Conservation (phyloP, 352 stramenopile genomes). For the Globisporangium alternatum region DNA sequence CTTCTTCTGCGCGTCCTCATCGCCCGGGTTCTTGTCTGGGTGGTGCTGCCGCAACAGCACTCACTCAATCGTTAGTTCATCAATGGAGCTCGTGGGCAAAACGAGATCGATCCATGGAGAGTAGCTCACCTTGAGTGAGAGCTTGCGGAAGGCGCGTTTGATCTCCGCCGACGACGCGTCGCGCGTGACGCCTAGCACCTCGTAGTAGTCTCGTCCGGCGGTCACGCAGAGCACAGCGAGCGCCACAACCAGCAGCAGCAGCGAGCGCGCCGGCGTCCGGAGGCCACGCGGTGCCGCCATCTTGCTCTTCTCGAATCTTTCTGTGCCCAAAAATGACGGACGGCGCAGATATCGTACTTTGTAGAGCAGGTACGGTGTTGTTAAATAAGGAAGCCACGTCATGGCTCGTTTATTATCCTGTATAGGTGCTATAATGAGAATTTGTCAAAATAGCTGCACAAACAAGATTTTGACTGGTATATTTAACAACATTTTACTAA, state of each 20-base stretch:
- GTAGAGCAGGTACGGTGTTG: neutral
- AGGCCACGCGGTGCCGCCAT: conserved; percentile 13
- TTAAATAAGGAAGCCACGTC: neutral
- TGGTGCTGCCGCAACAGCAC: conserved; percentile 52
- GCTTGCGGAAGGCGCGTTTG: conserved; percentile 84
- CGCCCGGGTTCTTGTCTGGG: conserved; percentile 88
- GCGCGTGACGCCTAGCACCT: conserved; percentile 59
- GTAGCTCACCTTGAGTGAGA: conserved; percentile 76
- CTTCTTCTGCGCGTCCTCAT: conserved; percentile 79
- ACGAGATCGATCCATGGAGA: neutral
- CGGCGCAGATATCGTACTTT: conserved; percentile 4
- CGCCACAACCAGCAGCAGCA: conserved; percentile 29
- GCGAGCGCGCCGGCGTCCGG: conserved; percentile 19
- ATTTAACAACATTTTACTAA: too few relatives aligned
- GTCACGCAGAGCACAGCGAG: conserved; percentile 21
- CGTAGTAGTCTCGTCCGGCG: conserved; percentile 65
- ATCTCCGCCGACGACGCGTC: conserved; percentile 70
- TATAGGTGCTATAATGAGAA: neutral
- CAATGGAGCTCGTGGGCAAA: conserved; percentile 3
- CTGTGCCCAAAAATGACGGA: neutral
- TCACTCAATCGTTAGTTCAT: neutral
- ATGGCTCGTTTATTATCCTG: neutral
- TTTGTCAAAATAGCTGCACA: too few relatives aligned
- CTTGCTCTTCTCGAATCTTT: conserved; percentile 13
- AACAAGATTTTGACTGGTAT: too few relatives aligned